These are phyloP conservation scores for Pleurotus giganteus DNA, from an alignment of 768 basidiomycete genomes.

Conservation along the genomic window DNA sequence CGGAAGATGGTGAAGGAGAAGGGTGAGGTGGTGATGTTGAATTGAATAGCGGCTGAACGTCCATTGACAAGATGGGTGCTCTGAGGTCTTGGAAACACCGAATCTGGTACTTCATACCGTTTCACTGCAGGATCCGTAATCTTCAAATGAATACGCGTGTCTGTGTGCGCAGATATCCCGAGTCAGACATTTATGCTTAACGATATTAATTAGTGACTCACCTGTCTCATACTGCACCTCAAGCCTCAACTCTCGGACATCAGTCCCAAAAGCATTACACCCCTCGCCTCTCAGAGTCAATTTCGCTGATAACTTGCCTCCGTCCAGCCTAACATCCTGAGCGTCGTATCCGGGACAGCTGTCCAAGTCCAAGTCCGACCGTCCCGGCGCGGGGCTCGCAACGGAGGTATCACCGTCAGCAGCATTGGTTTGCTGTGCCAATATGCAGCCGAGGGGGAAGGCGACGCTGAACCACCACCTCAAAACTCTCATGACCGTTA, in stretches of 20 bases:
- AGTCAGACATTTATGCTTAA: background rate
- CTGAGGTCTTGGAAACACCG: constrained; percentile 55
- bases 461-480: too few relatives aligned
- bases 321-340: constrained; percentile 37
- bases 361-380: too few relatives aligned
- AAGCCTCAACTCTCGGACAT: constrained; percentile 45
- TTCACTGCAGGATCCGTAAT: constrained; percentile 46
- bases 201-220: constrained; percentile 16
- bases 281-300: constrained; percentile 45
- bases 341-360: constrained; percentile 62
- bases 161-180: constrained; percentile 25
- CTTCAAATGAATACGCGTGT: constrained; percentile 60
- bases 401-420: too few relatives aligned
- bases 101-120: constrained; percentile 66
- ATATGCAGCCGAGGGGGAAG: too few relatives aligned
- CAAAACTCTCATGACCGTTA: too few relatives aligned
- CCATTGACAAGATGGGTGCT: constrained; percentile 24
- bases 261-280: constrained; percentile 61
- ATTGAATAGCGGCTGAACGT: constrained; percentile 43
- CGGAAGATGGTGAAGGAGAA: constrained; percentile 65
- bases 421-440: too few relatives aligned
- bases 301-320: constrained; percentile 45
- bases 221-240: constrained; percentile 60
- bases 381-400: too few relatives aligned
- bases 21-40: constrained; percentile 59